A percentile compares a stretch with the other conserved stretches of the same genome.
phyloP scores from a whole-genome alignment of 495 filamentous ascomycete species.

The Trichoderma erinaceum region DNA sequence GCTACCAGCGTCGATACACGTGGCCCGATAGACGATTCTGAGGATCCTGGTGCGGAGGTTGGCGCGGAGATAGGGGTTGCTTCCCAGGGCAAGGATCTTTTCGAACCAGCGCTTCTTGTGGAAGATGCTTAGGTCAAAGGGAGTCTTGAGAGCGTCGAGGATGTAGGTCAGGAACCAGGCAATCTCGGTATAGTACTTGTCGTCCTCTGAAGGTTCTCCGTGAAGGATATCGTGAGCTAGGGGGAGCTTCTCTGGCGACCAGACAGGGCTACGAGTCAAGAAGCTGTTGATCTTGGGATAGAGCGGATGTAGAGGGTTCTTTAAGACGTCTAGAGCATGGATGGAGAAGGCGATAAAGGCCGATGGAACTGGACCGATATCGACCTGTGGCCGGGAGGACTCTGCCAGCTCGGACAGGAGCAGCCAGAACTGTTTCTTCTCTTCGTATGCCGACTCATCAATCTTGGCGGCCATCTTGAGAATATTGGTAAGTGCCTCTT shows the following conservation, averaged over 20 bases:
- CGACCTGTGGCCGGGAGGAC: constrained; percentile 52
- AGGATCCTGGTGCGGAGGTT: constrained; percentile 62
- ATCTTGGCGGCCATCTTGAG: constrained; percentile 59
- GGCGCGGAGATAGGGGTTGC: constrained; percentile 55
- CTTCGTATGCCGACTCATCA: constrained; percentile 63
- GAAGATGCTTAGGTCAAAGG: constrained; percentile 72
- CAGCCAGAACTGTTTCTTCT: constrained; percentile 69
- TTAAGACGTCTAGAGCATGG: constrained; percentile 58
- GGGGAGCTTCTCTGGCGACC: constrained; percentile 69
- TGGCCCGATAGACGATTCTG: constrained; percentile 65
- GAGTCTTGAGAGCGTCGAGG: constrained; percentile 52
- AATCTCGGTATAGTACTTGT: constrained; percentile 67
- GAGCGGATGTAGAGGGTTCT: constrained; percentile 71
- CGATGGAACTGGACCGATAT: constrained; percentile 59
- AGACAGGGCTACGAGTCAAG: constrained; percentile 66
- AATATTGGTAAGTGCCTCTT: constrained; percentile 65
- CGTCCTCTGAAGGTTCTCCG: constrained; percentile 63
- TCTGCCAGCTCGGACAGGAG: constrained; percentile 73
- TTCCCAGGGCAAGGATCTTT: constrained; percentile 63
- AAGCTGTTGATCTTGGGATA: constrained; percentile 85
- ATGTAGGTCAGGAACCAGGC: constrained; percentile 78
- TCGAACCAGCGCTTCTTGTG: constrained; percentile 75
- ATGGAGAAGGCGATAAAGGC: constrained; percentile 68
- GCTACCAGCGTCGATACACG: constrained; percentile 68
- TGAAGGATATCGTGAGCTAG: constrained; percentile 68